Evolutionary conservation across 176 grass and related monocot species (phyloP).

Genomic region (Themeda triandra): DNA sequence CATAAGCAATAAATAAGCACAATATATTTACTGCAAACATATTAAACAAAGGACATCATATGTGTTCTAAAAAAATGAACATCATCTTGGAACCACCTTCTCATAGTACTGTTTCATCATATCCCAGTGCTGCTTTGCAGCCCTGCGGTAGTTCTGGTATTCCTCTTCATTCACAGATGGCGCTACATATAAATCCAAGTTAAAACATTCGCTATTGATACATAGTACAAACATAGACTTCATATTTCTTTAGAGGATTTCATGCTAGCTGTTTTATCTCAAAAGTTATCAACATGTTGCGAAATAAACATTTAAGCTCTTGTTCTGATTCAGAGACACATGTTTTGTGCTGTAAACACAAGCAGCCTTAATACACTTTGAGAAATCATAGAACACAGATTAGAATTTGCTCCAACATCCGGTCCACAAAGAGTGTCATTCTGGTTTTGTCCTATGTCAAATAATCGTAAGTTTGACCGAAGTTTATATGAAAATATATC

Average conservation of each 20-base stretch:
- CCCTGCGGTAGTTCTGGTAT: slow-evolving; percentile 63
- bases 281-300: background rate
- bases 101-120: slow-evolving; percentile 90
- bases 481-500: background rate
- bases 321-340: background rate
- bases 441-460: background rate
- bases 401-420: background rate
- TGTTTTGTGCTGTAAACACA: slow-evolving; percentile 10
- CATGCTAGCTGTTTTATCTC: background rate
- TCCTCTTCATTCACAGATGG: slow-evolving; percentile 54
- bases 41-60: background rate
- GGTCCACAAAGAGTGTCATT: background rate
- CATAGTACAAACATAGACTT: slow-evolving; percentile 6
- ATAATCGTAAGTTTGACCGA: background rate
- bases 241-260: slow-evolving; percentile 7
- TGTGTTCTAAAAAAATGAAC: background rate
- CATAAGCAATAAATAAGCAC: background rate
- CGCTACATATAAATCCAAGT: slow-evolving; percentile 32
- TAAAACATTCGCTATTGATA: background rate
- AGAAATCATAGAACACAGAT: background rate
- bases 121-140: slow-evolving; percentile 80
- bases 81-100: slow-evolving; percentile 46
- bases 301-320: background rate
- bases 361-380: background rate
- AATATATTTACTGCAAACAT: slow-evolving; percentile 3